Evolutionary conservation across 2,329 filamentous ascomycete genomes (phyloP).

Genomic region (Ceratocystis smalleyi): DNA sequence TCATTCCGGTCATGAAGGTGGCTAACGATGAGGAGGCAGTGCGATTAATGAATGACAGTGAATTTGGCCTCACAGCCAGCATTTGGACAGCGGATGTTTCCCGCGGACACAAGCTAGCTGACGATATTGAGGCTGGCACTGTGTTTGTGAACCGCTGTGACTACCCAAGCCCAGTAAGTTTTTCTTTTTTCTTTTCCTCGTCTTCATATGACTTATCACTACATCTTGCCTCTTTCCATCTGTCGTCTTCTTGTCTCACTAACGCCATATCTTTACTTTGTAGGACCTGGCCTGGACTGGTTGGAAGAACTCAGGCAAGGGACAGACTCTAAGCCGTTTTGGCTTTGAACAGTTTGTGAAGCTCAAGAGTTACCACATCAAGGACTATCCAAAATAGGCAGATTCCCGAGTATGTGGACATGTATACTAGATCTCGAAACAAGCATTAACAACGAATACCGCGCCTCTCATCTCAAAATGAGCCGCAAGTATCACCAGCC

Average conservation of each 20-base stretch:
- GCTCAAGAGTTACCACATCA: conserved; percentile 89
- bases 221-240: conserved; percentile 12
- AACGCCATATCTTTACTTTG: conserved; percentile 15
- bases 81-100: conserved; percentile 86
- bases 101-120: conserved; percentile 59
- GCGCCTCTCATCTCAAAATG: neutral
- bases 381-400: conserved; percentile 52
- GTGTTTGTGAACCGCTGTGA: conserved; percentile 94
- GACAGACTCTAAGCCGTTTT: conserved; percentile 73
- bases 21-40: conserved; percentile 67
- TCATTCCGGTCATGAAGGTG: conserved; percentile 83
- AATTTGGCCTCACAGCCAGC: conserved; percentile 88
- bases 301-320: conserved; percentile 93
- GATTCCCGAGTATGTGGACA: neutral
- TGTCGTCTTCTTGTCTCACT: conserved; percentile 18
- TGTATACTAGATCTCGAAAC: neutral
- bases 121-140: conserved; percentile 77
- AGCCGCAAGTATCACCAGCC: no score
- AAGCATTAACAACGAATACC: neutral
- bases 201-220: conserved; percentile 10
- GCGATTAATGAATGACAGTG: conserved; percentile 79
- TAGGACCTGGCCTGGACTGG: conserved; percentile 92
- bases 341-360: conserved; percentile 94
- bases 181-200: conserved; percentile 19
- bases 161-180: conserved; percentile 73